Evolutionary conservation across 371 early-diverging fungal genomes (phyloP).

Genomic region (Funneliformis caledonium): DNA sequence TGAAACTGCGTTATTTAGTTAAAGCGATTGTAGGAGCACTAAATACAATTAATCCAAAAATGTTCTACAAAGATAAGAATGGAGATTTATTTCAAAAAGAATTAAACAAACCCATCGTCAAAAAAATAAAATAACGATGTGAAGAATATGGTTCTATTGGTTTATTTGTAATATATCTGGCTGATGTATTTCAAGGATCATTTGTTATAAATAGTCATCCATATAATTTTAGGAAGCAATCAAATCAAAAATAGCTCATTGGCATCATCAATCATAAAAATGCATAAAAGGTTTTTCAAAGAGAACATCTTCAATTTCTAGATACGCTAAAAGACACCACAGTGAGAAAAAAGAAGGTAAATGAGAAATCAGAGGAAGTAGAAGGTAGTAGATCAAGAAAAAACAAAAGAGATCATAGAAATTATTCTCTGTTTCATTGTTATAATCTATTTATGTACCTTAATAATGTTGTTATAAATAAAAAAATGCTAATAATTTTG

Average conservation of each 20-base stretch:
- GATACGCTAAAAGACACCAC: constrained; percentile 4
- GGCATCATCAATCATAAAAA: constrained; percentile 12
- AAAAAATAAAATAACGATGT: background rate
- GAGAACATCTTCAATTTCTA: constrained; percentile 11
- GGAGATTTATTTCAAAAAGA: constrained; percentile 20
- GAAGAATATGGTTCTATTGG: constrained; percentile 25
- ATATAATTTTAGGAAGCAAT: background rate
- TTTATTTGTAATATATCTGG: background rate
- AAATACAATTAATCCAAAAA: constrained; percentile 6
- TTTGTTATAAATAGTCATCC: constrained; percentile 13
- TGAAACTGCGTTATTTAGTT: background rate
- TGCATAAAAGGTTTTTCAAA: constrained; percentile 5
- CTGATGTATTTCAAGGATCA: background rate
- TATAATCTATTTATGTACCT: too few species aligned
- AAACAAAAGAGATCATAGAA: too few species aligned
- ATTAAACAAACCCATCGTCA: background rate
- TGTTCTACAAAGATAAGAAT: constrained; percentile 9
- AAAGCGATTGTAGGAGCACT: constrained; percentile 2
- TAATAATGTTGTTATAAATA: too few species aligned
- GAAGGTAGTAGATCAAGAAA: too few species aligned
- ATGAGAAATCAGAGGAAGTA: too few species aligned
- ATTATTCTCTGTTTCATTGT: too few species aligned
- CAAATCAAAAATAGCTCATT: constrained; percentile 7
- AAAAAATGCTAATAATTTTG: too few species aligned
- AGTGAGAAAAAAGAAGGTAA: background rate